Evolutionary conservation across 1,284 basidiomycete species (phyloP), one percentile per base, ranked within the genome.

Genomic region (Polyporus tsugae): DNA sequence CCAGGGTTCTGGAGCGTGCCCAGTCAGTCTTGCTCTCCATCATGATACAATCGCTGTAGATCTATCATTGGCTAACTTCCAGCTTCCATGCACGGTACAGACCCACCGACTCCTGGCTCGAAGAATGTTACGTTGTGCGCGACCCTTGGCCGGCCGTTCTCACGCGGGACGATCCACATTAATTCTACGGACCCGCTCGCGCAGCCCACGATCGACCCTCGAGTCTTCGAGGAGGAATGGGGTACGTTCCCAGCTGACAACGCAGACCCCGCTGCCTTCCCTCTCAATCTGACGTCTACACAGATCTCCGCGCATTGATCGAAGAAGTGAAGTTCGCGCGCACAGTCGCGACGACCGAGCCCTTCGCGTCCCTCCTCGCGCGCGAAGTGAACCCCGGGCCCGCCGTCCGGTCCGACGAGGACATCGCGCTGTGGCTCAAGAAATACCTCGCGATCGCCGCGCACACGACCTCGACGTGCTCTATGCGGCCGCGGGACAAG

Each of bases 281-380:
- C 6, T 35, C 38, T 9, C 19, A 39, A 5, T 36, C 49, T 6
- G 7, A 6, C 36, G 58, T n/a, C 6, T 49, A n/a, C 4, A 52
- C 63, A 75, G 84, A 86, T 73, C 74, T 83, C 10, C 76, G 81
- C 41, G 75, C 84, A 15, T 72, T 87, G 46, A 76, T 87, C 35
- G 85, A 88, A 70, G 79, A 80, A 7, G 75, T 86, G 71, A 88
- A 89, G 70, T 85, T 83, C 70, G 79, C 79, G 6, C 76, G 85
- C 25, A 79, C 78, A 42, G 75, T 89, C 60, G 78, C 80, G 0
- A 60, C 82, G 15, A 80, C 80, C 9, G 79, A 80, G 61, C 85
- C 86, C 0, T 82, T 86, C 75, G 82, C 81, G 58, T 78, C 79
- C 29, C 71, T 78, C 42, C 57, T 82, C 33, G 75, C 59, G 39